Base-by-base conservation (phyloP, 2,329 filamentous ascomycete genomes). In the Xylaria sp. region DNA sequence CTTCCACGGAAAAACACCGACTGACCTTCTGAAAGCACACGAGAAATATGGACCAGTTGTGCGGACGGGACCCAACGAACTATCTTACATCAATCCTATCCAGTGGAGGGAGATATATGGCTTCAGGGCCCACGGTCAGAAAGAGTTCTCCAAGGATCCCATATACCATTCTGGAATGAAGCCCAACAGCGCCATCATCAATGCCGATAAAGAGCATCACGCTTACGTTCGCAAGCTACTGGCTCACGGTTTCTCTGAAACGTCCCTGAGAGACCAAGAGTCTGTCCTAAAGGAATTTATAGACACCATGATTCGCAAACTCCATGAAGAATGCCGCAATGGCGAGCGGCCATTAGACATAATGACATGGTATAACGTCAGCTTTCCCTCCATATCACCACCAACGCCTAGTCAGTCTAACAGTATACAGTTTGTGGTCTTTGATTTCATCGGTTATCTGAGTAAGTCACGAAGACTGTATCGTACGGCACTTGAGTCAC, bases 81-180 rank as follows among this genome's bases (percentile, higher is more conserved):
- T 68, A 12, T 68, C 66, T 23, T 68, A 60, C 39, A 28, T 64
- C 48, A 59, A 64, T 18, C 61, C 66, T 25, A 41, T 28, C 13
- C 61, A 60, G 60, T 68, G 61, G 66, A 60, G 18, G 41, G 66
- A 68, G 39, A 68, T 68, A n/a, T 68, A 68, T 10, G 66, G 66
- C 13, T 64, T 51, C 41, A 68, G 61, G 41, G 6, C 61, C 25
- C 36, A 52, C 2, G 61, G 55, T 12, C 59, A 64, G 12, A 4
- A 4, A n/a, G 65, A 68, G 41, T 68, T 68, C 25, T n/a, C n/a
- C 1, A 68, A 61, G 28, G 61, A 68, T 13, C 39, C 48, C 9
- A 28, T 41, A 20, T 68, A 64, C 18, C 23, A 18, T 15, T 55
- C 55, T 0, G 66, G 60, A 33, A 2, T 68, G 4, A 33, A 41